Percentiles rank a stretch among this genome's conserved stretches.
Evolutionary conservation across 2,329 filamentous ascomycete genomes (phyloP).

Genomic region (Pseudopithomyces maydicus): DNA sequence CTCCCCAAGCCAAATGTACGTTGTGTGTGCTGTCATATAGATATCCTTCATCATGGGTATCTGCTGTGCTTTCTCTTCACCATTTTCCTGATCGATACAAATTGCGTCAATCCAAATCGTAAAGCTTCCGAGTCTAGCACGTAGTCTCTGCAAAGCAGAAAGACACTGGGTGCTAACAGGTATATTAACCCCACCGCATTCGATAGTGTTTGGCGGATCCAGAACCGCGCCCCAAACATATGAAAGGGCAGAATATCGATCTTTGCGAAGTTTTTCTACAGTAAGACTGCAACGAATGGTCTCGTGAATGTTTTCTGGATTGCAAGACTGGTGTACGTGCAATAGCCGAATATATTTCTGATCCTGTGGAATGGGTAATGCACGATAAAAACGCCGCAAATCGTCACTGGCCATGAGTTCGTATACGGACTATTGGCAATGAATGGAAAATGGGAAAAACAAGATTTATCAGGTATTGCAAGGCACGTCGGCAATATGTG

Average conservation of each 20-base stretch:
- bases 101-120: background rate
- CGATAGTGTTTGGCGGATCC: background rate
- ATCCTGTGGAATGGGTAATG: no score
- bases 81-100: background rate
- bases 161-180: background rate
- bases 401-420: no score
- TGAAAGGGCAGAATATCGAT: background rate
- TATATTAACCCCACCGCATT: background rate
- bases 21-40: background rate
- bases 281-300: no score
- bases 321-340: no score
- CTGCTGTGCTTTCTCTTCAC: background rate
- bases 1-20: conserved; percentile 7
- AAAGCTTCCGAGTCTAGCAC: background rate
- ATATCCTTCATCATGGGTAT: background rate
- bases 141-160: background rate
- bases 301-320: no score
- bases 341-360: no score
- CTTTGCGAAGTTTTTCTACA: no score
- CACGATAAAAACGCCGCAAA: no score
- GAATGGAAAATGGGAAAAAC: no score
- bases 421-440: no score
- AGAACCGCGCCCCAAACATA: background rate
- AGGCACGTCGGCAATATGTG: no score
- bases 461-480: no score